A percentile compares a stretch with the other conserved stretches of the same genome.
phyloP scores from a whole-genome alignment of 306 rosid species.

The Luffa aegyptiaca region DNA sequence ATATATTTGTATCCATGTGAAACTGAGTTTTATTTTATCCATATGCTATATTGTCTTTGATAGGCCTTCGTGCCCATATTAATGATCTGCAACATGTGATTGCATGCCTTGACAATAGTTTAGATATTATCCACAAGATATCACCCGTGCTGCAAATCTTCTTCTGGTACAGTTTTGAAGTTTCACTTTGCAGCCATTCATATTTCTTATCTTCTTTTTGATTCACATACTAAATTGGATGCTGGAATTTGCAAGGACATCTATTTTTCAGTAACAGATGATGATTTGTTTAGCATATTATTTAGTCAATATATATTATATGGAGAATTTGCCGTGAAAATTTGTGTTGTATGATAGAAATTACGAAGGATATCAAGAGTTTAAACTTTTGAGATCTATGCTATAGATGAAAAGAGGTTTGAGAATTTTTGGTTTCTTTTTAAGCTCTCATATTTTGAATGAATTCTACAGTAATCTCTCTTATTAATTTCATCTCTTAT shows the following conservation, averaged over 20 bases:
- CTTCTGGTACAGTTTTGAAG: constrained; percentile 52
- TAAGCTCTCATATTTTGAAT: not conserved
- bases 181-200: not conserved
- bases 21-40: constrained; percentile 46
- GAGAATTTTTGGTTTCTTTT: not conserved
- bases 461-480: not conserved
- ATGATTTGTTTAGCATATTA: not conserved
- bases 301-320: not conserved
- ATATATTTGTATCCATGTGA: constrained; percentile 74
- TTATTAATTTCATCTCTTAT: not conserved
- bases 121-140: constrained; percentile 87
- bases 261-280: not conserved
- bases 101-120: constrained; percentile 51
- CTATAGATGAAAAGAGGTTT: not conserved
- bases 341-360: not conserved
- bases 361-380: not conserved
- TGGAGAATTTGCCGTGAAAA: not conserved
- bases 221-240: not conserved
- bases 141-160: constrained; percentile 81
- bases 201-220: not conserved
- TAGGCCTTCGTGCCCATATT: constrained; percentile 1
- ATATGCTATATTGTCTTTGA: not conserved
- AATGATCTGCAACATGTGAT: constrained; percentile 1
- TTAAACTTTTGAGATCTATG: not conserved
- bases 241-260: not conserved